phyloP scores from a whole-genome alignment of 768 basidiomycete species.

The Psilocybe azurescens region DNA sequence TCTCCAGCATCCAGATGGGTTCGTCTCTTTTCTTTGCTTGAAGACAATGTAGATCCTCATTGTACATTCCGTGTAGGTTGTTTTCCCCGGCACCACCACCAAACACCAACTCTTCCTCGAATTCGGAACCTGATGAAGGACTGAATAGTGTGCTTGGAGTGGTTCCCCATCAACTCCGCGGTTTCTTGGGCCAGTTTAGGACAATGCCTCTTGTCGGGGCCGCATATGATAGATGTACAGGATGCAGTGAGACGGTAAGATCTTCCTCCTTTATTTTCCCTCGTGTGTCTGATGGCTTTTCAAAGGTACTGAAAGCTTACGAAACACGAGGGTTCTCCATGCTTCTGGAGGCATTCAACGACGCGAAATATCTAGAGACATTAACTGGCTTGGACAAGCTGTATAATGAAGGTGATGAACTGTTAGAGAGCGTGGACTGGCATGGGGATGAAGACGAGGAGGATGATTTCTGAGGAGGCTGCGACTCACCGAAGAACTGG shows the following conservation, averaged over 20 bases:
- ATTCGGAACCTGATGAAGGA: slow-evolving; percentile 35
- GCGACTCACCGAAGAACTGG: too few species aligned
- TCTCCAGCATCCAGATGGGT: slow-evolving; percentile 91
- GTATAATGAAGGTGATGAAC: slow-evolving; percentile 75
- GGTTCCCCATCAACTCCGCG: slow-evolving; percentile 94
- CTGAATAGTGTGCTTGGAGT: slow-evolving; percentile 70
- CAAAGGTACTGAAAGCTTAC: slow-evolving; percentile 82
- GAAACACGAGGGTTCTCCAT: slow-evolving; percentile 80
- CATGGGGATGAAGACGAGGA: slow-evolving; percentile 62
- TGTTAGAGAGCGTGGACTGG: slow-evolving; percentile 78
- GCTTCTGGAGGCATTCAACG: slow-evolving; percentile 83
- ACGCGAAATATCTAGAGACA: slow-evolving; percentile 72
- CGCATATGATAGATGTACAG: slow-evolving; percentile 88
- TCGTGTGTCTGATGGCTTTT: neutral
- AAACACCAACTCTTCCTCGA: slow-evolving; percentile 29
- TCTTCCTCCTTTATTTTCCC: slow-evolving; percentile 25
- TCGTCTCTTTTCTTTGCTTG: slow-evolving; percentile 20
- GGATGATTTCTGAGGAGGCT: slow-evolving; percentile 24
- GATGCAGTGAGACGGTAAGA: slow-evolving; percentile 78
- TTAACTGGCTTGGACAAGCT: slow-evolving; percentile 83
- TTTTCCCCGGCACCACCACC: slow-evolving; percentile 78
- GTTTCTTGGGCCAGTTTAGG: slow-evolving; percentile 86
- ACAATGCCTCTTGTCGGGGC: slow-evolving; percentile 85
- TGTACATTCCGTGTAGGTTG: slow-evolving; percentile 24
- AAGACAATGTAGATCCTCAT: neutral